phyloP scores from a whole-genome alignment of 352 stramenopile species.

The Elongisporangium anandrum region DNA sequence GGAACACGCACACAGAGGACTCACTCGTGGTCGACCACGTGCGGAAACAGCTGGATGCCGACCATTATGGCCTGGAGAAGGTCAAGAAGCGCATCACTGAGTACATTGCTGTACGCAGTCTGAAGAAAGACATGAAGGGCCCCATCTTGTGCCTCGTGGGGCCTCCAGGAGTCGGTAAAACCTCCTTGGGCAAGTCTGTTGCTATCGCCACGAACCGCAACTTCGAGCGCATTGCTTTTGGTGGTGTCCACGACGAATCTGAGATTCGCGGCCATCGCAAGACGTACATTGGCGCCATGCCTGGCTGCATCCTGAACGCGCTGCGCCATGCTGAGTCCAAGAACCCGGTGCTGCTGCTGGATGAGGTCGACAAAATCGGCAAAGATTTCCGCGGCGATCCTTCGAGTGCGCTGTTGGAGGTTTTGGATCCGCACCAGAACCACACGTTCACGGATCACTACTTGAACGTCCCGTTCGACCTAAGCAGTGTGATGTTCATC shows the following conservation, averaged over 20 bases:
- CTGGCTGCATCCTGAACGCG: conserved; percentile 76
- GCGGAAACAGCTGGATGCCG: conserved; percentile 60
- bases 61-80: conserved; percentile 81
- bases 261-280: conserved; percentile 85
- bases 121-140: conserved; percentile 81
- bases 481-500: conserved; percentile 83
- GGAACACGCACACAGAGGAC: conserved; percentile 50
- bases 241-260: conserved; percentile 77
- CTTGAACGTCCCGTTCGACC: conserved; percentile 82
- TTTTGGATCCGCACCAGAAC: conserved; percentile 86
- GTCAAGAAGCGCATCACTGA: conserved; percentile 85
- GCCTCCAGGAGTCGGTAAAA: conserved; percentile 83
- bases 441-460: conserved; percentile 86
- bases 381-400: conserved; percentile 70
- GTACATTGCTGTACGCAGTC: conserved; percentile 79
- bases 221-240: conserved; percentile 72
- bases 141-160: conserved; percentile 87
- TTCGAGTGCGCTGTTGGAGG: conserved; percentile 70
- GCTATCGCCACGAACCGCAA: conserved; percentile 66
- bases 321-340: conserved; percentile 67
- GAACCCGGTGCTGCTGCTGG: conserved; percentile 77
- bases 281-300: conserved; percentile 87
- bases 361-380: conserved; percentile 87
- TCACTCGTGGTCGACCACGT: conserved; percentile 49
- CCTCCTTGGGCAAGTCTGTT: conserved; percentile 78